phyloP scores from a whole-genome alignment of 495 filamentous ascomycete genomes.

The Glonium stellatum region DNA sequence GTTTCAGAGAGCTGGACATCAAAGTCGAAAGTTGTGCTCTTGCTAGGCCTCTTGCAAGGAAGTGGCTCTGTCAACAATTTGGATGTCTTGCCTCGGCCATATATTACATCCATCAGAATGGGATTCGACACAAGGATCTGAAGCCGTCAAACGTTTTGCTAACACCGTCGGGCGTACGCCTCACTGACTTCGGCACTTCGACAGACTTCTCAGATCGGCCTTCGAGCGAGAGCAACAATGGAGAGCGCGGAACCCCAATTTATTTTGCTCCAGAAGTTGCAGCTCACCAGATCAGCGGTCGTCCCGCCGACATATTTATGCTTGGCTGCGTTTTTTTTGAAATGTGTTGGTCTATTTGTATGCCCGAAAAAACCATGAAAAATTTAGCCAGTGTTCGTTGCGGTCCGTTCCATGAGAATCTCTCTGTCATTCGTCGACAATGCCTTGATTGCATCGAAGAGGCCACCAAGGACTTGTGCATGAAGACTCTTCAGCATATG shows the following conservation, averaged over 20 bases:
- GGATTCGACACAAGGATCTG: conserved; percentile 23
- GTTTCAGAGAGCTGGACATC: conserved; percentile 1
- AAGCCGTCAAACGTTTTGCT: conserved; percentile 25
- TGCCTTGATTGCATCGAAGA: too few relatives aligned
- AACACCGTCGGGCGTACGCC: conserved; percentile 7
- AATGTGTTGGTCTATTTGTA: neutral
- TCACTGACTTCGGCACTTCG: conserved; percentile 25
- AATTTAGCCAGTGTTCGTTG: neutral
- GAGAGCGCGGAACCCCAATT: conserved; percentile 23
- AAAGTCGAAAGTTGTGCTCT: too few relatives aligned
- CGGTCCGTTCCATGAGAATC: conserved; percentile 18
- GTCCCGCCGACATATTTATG: conserved; percentile 25
- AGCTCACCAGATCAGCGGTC: conserved; percentile 9
- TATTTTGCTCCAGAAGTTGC: conserved; percentile 29
- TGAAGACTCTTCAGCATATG: too few relatives aligned
- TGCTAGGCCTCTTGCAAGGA: neutral
- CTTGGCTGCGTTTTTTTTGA: conserved; percentile 22
- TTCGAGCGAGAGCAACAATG: conserved; percentile 18
- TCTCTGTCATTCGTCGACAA: neutral
- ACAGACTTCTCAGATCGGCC: conserved; percentile 23
- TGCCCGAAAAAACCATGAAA: conserved; percentile 2
- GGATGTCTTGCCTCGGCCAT: conserved; percentile 16
- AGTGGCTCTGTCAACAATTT: neutral
- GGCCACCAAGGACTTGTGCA: too few relatives aligned
- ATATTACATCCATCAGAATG: conserved; percentile 21